Evolutionary conservation across 2,329 filamentous ascomycete genomes (phyloP).

Genomic region (Venturiaceae sp.): DNA sequence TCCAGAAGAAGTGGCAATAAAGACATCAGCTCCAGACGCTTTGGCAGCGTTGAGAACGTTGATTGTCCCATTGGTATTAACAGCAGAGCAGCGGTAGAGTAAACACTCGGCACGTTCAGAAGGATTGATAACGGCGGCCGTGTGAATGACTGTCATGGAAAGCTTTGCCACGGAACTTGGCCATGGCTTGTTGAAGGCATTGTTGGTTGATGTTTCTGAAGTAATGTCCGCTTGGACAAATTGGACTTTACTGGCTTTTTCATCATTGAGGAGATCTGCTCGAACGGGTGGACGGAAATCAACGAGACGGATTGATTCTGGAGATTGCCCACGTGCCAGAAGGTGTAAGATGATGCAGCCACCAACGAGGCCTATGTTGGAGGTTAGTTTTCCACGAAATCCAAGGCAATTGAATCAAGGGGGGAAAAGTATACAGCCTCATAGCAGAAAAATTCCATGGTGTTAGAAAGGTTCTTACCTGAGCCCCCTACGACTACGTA

Average conservation of each 20-base stretch:
- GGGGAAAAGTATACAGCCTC: too few species aligned
- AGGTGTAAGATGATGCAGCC: slow-evolving; percentile 45
- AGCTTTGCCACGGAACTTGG: slow-evolving; percentile 26
- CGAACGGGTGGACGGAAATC: slow-evolving; percentile 37
- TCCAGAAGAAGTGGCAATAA: slow-evolving; percentile 45
- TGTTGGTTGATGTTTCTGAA: slow-evolving; percentile 30
- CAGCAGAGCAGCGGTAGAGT: slow-evolving; percentile 35
- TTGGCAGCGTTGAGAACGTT: slow-evolving; percentile 40
- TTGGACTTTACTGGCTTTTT: slow-evolving; percentile 25
- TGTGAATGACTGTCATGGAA: slow-evolving; percentile 49
- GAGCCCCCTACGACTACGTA: slow-evolving; percentile 30
- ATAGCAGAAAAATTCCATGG: too few species aligned
- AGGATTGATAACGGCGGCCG: slow-evolving; percentile 43
- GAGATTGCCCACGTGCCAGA: slow-evolving; percentile 40
- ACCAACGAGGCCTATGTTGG: slow-evolving; percentile 40
- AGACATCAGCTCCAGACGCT: slow-evolving; percentile 36
- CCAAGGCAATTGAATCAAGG: background rate
- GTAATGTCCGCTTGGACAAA: slow-evolving; percentile 43
- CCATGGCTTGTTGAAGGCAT: slow-evolving; percentile 42
- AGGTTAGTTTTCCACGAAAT: background rate
- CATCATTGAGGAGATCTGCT: slow-evolving; percentile 29
- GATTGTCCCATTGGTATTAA: slow-evolving; percentile 42
- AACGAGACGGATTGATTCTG: slow-evolving; percentile 42
- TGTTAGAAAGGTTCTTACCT: slow-evolving; percentile 13
- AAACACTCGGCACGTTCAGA: slow-evolving; percentile 37